A percentile compares a stretch with the other conserved stretches of the same genome.
Conservation (phyloP, 331 rosid species). For the Pyracantha coccinea region DNA sequence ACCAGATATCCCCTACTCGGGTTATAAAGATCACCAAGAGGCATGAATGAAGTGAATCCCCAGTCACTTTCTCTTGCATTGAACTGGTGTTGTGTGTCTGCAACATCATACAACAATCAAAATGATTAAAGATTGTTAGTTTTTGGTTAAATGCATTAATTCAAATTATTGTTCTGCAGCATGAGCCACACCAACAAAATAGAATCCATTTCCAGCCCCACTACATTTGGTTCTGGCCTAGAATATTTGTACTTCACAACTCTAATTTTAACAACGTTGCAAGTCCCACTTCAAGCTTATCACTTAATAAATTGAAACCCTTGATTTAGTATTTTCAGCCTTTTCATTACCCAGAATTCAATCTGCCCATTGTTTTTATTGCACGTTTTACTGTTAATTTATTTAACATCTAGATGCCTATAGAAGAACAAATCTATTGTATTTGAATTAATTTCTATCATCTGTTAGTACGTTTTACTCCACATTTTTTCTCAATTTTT, state of each 20-base stretch:
- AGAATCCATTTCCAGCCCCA: not conserved
- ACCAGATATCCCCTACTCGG: conserved; percentile 63
- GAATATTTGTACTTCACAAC: not conserved
- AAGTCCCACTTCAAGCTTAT: not conserved
- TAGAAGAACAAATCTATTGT: not conserved
- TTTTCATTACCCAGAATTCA: not conserved
- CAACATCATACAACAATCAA: conserved; percentile 6
- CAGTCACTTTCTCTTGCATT: conserved; percentile 76
- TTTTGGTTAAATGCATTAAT: not conserved
- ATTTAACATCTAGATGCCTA: not conserved
- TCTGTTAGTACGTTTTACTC: not conserved
- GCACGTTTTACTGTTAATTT: not conserved
- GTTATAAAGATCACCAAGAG: conserved; percentile 64
- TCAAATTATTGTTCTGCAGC: not conserved
- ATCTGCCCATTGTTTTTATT: not conserved
- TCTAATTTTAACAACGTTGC: not conserved
- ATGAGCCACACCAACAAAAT: not conserved
- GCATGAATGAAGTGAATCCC: conserved; percentile 81
- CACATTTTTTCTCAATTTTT: not conserved
- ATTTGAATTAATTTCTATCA: not conserved
- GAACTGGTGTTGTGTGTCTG: conserved; percentile 76
- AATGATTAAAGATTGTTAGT: not conserved
- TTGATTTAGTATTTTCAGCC: not conserved
- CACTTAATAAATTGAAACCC: not conserved
- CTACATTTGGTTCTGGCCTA: too few relatives aligned